Evolutionary conservation across 805 yeast genomes (phyloP).

Genomic region (Metschnikowia picachoensis): DNA sequence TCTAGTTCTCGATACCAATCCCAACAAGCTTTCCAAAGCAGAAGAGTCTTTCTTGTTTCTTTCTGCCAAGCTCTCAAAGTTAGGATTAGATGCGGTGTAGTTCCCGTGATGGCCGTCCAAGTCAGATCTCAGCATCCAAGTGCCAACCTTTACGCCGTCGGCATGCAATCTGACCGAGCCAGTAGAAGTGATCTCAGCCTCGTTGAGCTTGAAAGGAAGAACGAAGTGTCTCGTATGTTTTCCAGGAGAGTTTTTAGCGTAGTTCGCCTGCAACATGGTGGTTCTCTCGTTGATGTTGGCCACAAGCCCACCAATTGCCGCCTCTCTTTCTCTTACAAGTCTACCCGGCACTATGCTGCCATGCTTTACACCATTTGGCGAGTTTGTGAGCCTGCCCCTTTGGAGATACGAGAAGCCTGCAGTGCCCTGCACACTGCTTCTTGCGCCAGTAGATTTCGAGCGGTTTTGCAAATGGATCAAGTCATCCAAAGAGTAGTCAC

Average conservation of each 20-base stretch:
- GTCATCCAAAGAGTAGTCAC: conserved; percentile 21
- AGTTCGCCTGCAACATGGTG: conserved; percentile 32
- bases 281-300: conserved; percentile 33
- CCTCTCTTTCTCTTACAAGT: conserved; percentile 44
- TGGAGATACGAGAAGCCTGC: conserved; percentile 74
- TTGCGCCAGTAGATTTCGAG: conserved; percentile 8
- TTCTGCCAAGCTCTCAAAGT: conserved; percentile 30
- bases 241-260: conserved; percentile 34
- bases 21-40: conserved; percentile 18
- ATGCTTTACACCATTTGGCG: conserved; percentile 65
- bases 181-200: conserved; percentile 32
- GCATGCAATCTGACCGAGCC: conserved; percentile 40
- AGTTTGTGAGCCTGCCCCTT: conserved; percentile 61
- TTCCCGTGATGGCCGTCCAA: conserved; percentile 18
- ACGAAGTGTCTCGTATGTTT: conserved; percentile 41
- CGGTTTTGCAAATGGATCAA: conserved; percentile 17
- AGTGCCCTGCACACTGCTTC: conserved; percentile 50
- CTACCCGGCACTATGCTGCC: conserved; percentile 67
- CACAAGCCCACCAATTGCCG: conserved; percentile 57
- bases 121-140: conserved; percentile 34
- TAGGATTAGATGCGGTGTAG: conserved; percentile 32
- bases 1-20: conserved; percentile 17
- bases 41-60: conserved; percentile 27
- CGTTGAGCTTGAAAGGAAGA: conserved; percentile 40
- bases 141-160: conserved; percentile 39